These are phyloP conservation scores for Novymonas esmeraldas DNA, from an alignment of 208 protist species.

Conservation along the genomic window DNA sequence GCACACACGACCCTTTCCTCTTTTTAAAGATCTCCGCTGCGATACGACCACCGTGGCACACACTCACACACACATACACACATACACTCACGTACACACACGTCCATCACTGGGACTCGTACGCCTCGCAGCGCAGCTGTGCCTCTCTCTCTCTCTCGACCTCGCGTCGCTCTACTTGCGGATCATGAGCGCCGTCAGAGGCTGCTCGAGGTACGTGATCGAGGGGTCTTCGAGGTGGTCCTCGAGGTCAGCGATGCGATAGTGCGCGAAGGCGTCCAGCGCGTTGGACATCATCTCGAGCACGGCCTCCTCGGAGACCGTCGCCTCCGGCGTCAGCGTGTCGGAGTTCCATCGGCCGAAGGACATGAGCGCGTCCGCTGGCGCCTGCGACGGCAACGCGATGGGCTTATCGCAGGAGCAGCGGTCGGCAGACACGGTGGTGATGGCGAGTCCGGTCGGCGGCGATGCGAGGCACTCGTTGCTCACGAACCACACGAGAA, in stretches of 20 bases:
- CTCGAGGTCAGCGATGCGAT: conserved; percentile 83
- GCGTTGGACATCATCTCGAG: conserved; percentile 70
- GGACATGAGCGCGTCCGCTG: conserved; percentile 34
- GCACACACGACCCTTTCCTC: not conserved
- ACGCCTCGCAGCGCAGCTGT: too few relatives aligned
- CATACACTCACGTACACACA: conserved; percentile 9
- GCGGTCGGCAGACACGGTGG: conserved; percentile 34
- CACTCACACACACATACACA: not conserved
- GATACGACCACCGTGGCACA: not conserved
- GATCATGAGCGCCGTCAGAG: conserved; percentile 46
- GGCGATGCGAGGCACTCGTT: conserved; percentile 69
- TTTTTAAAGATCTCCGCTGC: not conserved
- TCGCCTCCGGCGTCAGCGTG: conserved; percentile 58
- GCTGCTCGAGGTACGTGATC: conserved; percentile 80
- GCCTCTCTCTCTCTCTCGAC: not conserved
- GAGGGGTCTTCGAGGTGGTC: conserved; percentile 85
- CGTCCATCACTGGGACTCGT: too few relatives aligned
- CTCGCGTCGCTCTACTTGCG: conserved; percentile 23
- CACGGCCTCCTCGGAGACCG: conserved; percentile 44
- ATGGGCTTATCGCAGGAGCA: conserved; percentile 43
- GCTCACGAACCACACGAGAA: conserved; percentile 67
- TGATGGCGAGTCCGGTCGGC: conserved; percentile 45
- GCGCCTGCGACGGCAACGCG: conserved; percentile 19
- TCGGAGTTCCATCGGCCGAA: conserved; percentile 83
- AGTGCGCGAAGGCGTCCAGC: conserved; percentile 74